A percentile compares a stretch with the other conserved stretches of the same genome.
phyloP scores from a whole-genome alignment of 352 stramenopile species.

The Thraustotheca clavata region DNA sequence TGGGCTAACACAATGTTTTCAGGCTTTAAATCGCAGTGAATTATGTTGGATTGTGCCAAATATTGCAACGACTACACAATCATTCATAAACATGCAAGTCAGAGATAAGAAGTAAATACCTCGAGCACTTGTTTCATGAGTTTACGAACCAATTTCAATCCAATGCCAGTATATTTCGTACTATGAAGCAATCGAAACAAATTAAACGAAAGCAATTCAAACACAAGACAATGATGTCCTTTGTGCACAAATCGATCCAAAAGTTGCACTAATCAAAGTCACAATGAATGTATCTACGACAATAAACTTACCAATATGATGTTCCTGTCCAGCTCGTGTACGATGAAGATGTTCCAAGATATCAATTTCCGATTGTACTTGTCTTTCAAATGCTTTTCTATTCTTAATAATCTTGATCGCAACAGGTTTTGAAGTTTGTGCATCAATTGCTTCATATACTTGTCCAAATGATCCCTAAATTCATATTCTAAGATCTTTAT shows the following conservation, averaged over 20 bases:
- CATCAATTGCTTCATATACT: slow-evolving; percentile 70
- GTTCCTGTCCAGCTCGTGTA: slow-evolving; percentile 67
- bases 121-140: slow-evolving; percentile 94
- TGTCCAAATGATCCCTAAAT: slow-evolving; percentile 69
- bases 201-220: slow-evolving; percentile 94
- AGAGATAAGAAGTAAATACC: slow-evolving; percentile 25
- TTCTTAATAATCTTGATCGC: slow-evolving; percentile 99
- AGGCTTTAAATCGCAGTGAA: slow-evolving; percentile 99
- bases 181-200: slow-evolving; percentile 96
- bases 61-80: slow-evolving; percentile 66
- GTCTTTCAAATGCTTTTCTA: slow-evolving; percentile 94
- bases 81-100: background rate
- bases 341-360: slow-evolving; percentile 89
- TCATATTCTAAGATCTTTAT: background rate
- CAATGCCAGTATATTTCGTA: slow-evolving; percentile 87
- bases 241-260: slow-evolving; percentile 93
- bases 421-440: slow-evolving; percentile 79
- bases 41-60: slow-evolving; percentile 88
- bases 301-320: slow-evolving; percentile 86
- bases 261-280: slow-evolving; percentile 69
- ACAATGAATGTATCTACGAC: background rate
- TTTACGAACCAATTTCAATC: slow-evolving; percentile 92
- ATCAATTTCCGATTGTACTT: slow-evolving; percentile 96
- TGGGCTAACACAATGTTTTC: slow-evolving; percentile 97
- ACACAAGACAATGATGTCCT: slow-evolving; percentile 97